Evolutionary conservation across 441 rosid species (phyloP).

Genomic region (Euphorbia neoarborescens): DNA sequence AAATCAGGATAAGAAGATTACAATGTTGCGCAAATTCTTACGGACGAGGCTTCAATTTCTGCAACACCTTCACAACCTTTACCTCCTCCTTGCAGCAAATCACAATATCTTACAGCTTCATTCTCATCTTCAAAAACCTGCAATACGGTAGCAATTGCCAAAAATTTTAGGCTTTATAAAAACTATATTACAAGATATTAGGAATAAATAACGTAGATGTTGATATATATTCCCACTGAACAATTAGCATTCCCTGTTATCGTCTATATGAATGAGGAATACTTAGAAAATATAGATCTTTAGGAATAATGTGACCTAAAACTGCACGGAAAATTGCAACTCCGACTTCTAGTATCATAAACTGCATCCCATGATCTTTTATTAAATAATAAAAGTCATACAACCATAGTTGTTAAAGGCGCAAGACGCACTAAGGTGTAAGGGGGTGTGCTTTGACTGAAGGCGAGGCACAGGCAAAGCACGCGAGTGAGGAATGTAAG

Average conservation of each 20-base stretch:
- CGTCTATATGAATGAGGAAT: too few species aligned
- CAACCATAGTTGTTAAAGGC: too few species aligned
- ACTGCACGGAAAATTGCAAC: not conserved
- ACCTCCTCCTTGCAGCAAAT: slow-evolving; percentile 89
- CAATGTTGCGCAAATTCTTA: slow-evolving; percentile 28
- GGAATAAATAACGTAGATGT: not conserved
- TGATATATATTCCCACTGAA: not conserved
- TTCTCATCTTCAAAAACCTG: slow-evolving; percentile 90
- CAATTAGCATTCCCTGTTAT: not conserved
- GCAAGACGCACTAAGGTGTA: too few species aligned
- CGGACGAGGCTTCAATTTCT: slow-evolving; percentile 89
- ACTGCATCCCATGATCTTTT: not conserved
- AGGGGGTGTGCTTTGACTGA: too few species aligned
- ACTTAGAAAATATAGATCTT: not conserved
- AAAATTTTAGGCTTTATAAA: too few species aligned
- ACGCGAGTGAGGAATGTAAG: too few species aligned
- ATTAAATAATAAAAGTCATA: not conserved
- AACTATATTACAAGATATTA: too few species aligned
- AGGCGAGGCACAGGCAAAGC: too few species aligned
- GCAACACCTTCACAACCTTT: slow-evolving; percentile 95
- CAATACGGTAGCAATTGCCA: not conserved
- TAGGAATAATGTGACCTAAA: not conserved
- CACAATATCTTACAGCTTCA: slow-evolving; percentile 83
- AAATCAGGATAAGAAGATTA: not conserved
- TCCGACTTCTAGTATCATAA: not conserved